phyloP scores from a whole-genome alignment of 176 grass and related monocot genomes.

The Calamus simplicifolius region DNA sequence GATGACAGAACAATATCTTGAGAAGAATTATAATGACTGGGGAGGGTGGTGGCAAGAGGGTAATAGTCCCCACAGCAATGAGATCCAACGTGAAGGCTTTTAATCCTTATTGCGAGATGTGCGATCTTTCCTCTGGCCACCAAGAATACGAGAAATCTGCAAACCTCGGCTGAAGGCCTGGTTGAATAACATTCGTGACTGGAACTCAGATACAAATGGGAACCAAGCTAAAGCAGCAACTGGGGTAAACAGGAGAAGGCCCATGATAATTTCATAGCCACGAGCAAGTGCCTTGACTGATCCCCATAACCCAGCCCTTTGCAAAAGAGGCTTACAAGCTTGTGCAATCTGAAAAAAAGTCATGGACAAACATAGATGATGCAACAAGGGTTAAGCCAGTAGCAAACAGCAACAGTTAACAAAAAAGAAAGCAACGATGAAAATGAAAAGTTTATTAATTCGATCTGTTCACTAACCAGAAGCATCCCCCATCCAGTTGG shows the following conservation, averaged over 20 bases:
- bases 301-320: constrained; percentile 38
- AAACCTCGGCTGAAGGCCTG: constrained; percentile 89
- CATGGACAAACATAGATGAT: background rate
- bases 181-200: constrained; percentile 85
- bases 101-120: constrained; percentile 55
- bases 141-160: constrained; percentile 85
- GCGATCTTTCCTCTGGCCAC: constrained; percentile 78
- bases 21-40: no score
- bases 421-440: no score
- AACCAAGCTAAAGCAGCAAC: constrained; percentile 83
- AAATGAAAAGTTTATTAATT: background rate
- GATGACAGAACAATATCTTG: no score
- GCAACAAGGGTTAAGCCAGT: no score
- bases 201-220: constrained; percentile 82
- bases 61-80: no score
- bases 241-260: constrained; percentile 75
- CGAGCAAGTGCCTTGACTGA: constrained; percentile 67
- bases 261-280: constrained; percentile 88
- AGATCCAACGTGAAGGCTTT: background rate
- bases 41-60: no score
- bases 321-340: constrained; percentile 35
- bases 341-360: constrained; percentile 53
- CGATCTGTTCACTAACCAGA: constrained; percentile 30
- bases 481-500: constrained; percentile 92
- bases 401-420: no score